Percentiles rank a stretch among this genome's conserved stretches.
phyloP scores from a whole-genome alignment of 768 basidiomycete genomes.

The Mycena rebaudengoi region DNA sequence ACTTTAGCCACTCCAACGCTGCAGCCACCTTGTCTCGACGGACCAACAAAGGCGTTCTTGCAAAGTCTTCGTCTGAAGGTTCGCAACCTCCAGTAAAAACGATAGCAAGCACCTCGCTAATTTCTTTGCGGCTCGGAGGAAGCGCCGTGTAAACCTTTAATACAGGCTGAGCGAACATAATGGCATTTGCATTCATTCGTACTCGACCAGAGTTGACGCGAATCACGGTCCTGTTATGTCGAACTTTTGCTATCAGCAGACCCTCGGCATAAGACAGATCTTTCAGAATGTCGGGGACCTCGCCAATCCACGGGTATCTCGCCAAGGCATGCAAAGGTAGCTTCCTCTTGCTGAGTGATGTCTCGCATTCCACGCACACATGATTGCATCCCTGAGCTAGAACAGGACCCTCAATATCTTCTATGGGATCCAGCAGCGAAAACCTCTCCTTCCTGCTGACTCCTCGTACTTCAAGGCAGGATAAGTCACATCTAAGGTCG shows the following conservation, averaged over 20 bases:
- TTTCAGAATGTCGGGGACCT: slow-evolving; percentile 35
- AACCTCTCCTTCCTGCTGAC: background rate
- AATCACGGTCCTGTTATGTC: slow-evolving; percentile 40
- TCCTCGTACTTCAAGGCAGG: background rate
- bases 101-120: slow-evolving; percentile 32
- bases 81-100: background rate
- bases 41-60: slow-evolving; percentile 21
- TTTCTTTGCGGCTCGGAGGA: slow-evolving; percentile 30
- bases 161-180: slow-evolving; percentile 37
- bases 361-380: background rate
- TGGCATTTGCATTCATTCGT: slow-evolving; percentile 40
- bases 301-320: slow-evolving; percentile 42
- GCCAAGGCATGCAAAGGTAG: background rate
- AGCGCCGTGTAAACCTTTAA: slow-evolving; percentile 35
- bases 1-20: slow-evolving; percentile 20
- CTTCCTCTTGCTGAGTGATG: background rate
- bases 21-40: slow-evolving; percentile 10
- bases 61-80: background rate
- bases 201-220: slow-evolving; percentile 32
- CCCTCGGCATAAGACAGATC: slow-evolving; percentile 38
- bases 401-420: slow-evolving; percentile 1
- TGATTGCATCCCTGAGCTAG: background rate
- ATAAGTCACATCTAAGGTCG: background rate
- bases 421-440: background rate
- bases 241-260: slow-evolving; percentile 31